phyloP scores from a whole-genome alignment of 306 rosid species.

The Crataegus laevigata region DNA sequence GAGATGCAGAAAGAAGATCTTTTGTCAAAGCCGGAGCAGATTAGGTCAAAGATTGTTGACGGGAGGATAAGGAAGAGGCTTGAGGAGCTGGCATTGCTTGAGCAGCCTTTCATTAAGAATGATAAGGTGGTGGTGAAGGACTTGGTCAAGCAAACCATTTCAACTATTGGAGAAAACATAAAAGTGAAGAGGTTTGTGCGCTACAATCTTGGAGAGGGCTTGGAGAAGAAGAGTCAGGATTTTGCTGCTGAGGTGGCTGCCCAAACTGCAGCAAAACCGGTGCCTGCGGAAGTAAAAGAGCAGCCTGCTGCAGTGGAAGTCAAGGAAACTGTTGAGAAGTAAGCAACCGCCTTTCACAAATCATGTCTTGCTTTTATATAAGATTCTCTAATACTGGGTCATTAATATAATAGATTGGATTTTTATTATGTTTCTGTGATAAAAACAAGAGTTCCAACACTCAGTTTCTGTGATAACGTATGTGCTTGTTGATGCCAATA shows the following conservation, averaged over 20 bases:
- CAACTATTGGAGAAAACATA: conserved; percentile 91
- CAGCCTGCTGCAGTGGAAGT: conserved; percentile 45
- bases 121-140: conserved; percentile 84
- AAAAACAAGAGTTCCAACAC: background rate
- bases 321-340: conserved; percentile 64
- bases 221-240: conserved; percentile 93
- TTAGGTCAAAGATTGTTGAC: conserved; percentile 81
- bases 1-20: conserved; percentile 99
- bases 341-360: conserved; percentile 25
- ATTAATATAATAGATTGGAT: background rate
- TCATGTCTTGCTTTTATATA: background rate
- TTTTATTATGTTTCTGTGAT: background rate
- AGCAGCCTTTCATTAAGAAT: conserved; percentile 88
- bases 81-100: conserved; percentile 85
- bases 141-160: conserved; percentile 86
- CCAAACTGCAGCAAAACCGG: conserved; percentile 73
- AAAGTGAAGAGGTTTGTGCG: conserved; percentile 89
- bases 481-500: background rate
- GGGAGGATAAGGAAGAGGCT: conserved; percentile 93
- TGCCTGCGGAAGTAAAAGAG: conserved; percentile 36
- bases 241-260: conserved; percentile 99
- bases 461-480: background rate
- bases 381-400: background rate
- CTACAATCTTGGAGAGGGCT: conserved; percentile 95
- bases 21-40: conserved; percentile 87